These are phyloP conservation scores for Choanephora cucurbitarum DNA, from an alignment of 371 early-diverging fungal species.

Conservation along the genomic window DNA sequence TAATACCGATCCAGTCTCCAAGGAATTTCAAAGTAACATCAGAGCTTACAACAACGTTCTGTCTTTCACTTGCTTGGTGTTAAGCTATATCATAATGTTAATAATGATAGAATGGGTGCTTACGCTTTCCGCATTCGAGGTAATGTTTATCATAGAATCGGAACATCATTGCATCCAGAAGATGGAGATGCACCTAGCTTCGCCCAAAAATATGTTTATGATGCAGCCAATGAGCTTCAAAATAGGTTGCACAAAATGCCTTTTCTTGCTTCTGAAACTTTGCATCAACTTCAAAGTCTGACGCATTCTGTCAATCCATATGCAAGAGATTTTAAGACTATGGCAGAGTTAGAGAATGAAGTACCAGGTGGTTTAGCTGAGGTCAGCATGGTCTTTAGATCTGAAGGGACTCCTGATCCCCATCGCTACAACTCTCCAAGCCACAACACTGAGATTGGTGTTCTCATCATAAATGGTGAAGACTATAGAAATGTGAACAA, in stretches of 20 bases:
- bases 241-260: conserved; percentile 1
- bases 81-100: conserved; percentile 9
- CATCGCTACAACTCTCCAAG: conserved; percentile 1
- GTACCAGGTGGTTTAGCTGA: too few species aligned
- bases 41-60: conserved; percentile 19
- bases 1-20: neutral
- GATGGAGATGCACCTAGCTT: conserved; percentile 1
- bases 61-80: conserved; percentile 20
- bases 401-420: neutral
- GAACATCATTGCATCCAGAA: neutral
- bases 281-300: neutral
- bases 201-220: conserved; percentile 19
- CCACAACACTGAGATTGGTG: neutral
- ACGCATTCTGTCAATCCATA: conserved; percentile 12
- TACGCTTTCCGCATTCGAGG: conserved; percentile 21
- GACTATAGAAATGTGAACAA: neutral
- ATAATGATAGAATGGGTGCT: conserved; percentile 1
- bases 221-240: conserved; percentile 5
- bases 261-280: too few species aligned
- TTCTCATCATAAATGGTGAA: neutral
- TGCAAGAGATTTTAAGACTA: conserved; percentile 8
- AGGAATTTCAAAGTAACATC: conserved; percentile 13
- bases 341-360: conserved; percentile 2
- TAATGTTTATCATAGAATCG: conserved; percentile 12
- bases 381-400: neutral